These are phyloP conservation scores for Leucocoprinus sp. DNA, from an alignment of 768 basidiomycete species.

Conservation along the genomic window DNA sequence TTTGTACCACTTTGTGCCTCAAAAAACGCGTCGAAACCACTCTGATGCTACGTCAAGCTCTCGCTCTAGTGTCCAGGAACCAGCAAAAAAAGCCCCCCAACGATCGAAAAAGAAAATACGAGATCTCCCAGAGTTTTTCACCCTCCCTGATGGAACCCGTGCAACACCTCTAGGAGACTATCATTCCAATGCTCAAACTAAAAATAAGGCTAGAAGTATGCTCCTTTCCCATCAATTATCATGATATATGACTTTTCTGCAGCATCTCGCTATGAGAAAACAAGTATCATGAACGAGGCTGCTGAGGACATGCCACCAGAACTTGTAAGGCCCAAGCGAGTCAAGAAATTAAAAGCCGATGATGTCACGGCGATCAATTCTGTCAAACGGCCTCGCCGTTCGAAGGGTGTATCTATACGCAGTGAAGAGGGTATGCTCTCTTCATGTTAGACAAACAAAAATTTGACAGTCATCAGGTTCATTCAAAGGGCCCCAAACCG, in stretches of 20 bases:
- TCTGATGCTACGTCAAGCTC: background rate
- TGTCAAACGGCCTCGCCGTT: background rate
- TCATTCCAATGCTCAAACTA: slow-evolving; percentile 19
- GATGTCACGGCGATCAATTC: background rate
- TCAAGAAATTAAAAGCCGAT: background rate
- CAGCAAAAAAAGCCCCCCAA: slow-evolving; percentile 7
- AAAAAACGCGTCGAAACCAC: slow-evolving; percentile 10
- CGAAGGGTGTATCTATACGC: background rate
- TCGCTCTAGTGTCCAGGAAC: background rate
- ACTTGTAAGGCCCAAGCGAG: background rate
- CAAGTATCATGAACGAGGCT: background rate
- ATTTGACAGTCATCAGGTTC: background rate
- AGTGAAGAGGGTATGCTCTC: background rate
- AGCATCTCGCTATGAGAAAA: background rate
- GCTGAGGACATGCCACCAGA: background rate
- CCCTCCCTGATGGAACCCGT: slow-evolving; percentile 33
- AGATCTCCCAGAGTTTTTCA: slow-evolving; percentile 47
- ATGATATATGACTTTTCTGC: background rate
- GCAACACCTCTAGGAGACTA: slow-evolving; percentile 37
- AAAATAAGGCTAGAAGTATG: slow-evolving; percentile 6
- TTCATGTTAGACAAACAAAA: background rate
- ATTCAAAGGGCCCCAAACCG: slow-evolving; percentile 23
- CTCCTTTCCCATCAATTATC: background rate
- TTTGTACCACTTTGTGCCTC: background rate
- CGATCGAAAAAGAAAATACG: slow-evolving; percentile 35